phyloP scores from a whole-genome alignment of 257 asterid genomes.

The Solanum ossicruentum region DNA sequence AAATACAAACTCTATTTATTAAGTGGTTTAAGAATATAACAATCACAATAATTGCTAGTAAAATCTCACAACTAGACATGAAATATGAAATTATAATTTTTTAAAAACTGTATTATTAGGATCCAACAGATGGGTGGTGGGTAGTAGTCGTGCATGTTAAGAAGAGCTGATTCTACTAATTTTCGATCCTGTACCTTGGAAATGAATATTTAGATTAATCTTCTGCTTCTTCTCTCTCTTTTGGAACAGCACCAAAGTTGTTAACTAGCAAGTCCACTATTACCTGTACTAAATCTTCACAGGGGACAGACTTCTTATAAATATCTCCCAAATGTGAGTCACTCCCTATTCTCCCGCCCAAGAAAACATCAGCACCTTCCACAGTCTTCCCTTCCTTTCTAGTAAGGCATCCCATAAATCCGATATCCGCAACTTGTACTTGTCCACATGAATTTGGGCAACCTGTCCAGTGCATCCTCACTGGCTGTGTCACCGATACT shows the following conservation, averaged over 20 bases:
- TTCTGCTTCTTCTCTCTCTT: slow-evolving; percentile 65
- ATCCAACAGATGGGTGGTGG: neutral
- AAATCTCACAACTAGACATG: too few species aligned
- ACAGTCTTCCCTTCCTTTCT: slow-evolving; percentile 54
- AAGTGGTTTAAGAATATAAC: too few species aligned
- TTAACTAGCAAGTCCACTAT: slow-evolving; percentile 62
- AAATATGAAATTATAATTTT: neutral
- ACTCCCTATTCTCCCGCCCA: slow-evolving; percentile 90
- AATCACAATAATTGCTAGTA: neutral
- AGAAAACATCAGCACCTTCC: slow-evolving; percentile 73
- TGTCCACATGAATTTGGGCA: slow-evolving; percentile 90
- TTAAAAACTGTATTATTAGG: neutral
- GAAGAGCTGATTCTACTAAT: neutral
- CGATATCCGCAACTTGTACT: slow-evolving; percentile 94
- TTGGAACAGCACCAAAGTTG: slow-evolving; percentile 58
- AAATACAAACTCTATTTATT: too few species aligned
- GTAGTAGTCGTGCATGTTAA: neutral
- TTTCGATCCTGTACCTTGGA: neutral
- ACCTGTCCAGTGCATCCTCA: slow-evolving; percentile 98
- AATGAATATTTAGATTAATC: slow-evolving; percentile 17
- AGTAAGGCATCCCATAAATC: slow-evolving; percentile 96
- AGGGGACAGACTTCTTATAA: slow-evolving; percentile 76
- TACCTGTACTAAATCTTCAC: slow-evolving; percentile 74
- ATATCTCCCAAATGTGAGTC: slow-evolving; percentile 89
- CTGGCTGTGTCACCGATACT: slow-evolving; percentile 54